These are phyloP conservation scores for cucumber (Cucumis sativus) DNA, from an alignment of 306 rosid species.

Conservation along the genomic window Cucumber_9930_V3 NC_026658.2:26048001-26048500, in stretches of 20 bases:
- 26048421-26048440: no score
- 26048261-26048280: not conserved
- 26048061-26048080: conserved; percentile 87
- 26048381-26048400: no score
- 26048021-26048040: not conserved
- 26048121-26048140: conserved; percentile 60
- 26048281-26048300: no score
- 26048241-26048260: conserved; percentile 9
- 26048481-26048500: no score
- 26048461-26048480: not conserved
- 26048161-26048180: conserved; percentile 40
- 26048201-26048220: conserved; percentile 85
- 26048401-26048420: no score
- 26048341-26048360: not conserved
- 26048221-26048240: conserved; percentile 30
- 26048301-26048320: not conserved
- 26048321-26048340: not conserved
- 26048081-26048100: conserved; percentile 98
- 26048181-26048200: conserved; percentile 68
- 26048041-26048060: conserved; percentile 60
- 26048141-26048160: conserved; percentile 72
- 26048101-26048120: conserved; percentile 87
- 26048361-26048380: not conserved
- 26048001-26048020: not conserved
- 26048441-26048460: no score